Percentiles rank a stretch among this genome's conserved stretches.
Evolutionary conservation across 2,329 filamentous ascomycete species (phyloP).

Genomic region (Alternaria dauci): DNA sequence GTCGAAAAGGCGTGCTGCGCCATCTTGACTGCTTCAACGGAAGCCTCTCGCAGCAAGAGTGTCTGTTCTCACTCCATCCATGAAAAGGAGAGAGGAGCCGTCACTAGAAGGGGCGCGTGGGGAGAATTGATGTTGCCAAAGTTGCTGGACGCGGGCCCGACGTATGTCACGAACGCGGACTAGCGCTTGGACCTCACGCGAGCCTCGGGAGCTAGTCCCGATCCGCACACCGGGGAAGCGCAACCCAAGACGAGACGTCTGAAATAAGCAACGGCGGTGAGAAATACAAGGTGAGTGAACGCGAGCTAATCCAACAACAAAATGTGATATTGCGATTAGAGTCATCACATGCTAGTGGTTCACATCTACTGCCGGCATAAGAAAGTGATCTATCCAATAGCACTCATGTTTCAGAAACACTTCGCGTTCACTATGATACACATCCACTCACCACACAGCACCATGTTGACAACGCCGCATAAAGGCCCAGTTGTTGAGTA

Average conservation of each 20-base stretch:
- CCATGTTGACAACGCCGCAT: not conserved
- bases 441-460: slow-evolving; percentile 20
- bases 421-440: slow-evolving; percentile 10
- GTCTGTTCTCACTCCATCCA: slow-evolving; percentile 39
- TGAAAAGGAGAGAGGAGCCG: slow-evolving; percentile 37
- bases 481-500: not conserved
- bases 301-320: not conserved
- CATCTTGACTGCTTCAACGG: slow-evolving; percentile 50
- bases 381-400: slow-evolving; percentile 8
- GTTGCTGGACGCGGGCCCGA: slow-evolving; percentile 21
- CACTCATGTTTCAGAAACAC: slow-evolving; percentile 9
- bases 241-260: slow-evolving; percentile 2
- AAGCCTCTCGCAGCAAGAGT: slow-evolving; percentile 41
- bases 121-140: slow-evolving; percentile 27
- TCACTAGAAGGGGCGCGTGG: slow-evolving; percentile 7
- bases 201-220: slow-evolving; percentile 15
- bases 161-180: slow-evolving; percentile 30
- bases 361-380: not conserved
- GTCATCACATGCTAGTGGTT: not conserved
- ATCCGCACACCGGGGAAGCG: slow-evolving; percentile 19
- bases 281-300: not conserved
- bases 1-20: slow-evolving; percentile 45
- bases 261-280: slow-evolving; percentile 13
- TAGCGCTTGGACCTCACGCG: slow-evolving; percentile 28
- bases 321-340: not conserved